These are phyloP conservation scores for Calonectria crousiana DNA, from an alignment of 2,329 filamentous ascomycete species.

Conservation along the genomic window DNA sequence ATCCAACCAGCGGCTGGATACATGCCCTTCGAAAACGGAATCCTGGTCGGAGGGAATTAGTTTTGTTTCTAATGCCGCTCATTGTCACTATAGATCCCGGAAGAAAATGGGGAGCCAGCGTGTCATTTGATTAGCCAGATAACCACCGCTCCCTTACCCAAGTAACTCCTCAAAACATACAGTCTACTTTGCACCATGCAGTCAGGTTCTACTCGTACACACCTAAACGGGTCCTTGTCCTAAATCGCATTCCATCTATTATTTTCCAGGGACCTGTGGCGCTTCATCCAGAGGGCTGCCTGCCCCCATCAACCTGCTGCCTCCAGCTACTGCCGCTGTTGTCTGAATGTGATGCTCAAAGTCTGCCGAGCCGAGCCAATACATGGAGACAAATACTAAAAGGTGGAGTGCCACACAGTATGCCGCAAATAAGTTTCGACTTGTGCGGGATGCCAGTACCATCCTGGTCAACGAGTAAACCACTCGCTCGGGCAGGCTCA, in stretches of 20 bases:
- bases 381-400: conserved; percentile 87
- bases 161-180: conserved; percentile 13
- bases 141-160: conserved; percentile 16
- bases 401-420: conserved; percentile 93
- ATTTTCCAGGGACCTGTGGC: conserved; percentile 41
- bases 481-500: conserved; percentile 90
- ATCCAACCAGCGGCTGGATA: conserved; percentile 2
- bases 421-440: conserved; percentile 91
- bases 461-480: conserved; percentile 93
- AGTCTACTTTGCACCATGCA: conserved; percentile 13
- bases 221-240: conserved; percentile 11
- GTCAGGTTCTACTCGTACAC: conserved; percentile 19
- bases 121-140: neutral
- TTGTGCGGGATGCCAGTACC: conserved; percentile 89
- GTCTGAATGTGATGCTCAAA: conserved; percentile 72
- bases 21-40: neutral
- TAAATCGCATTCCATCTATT: conserved; percentile 9
- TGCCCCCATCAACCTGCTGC: conserved; percentile 36
- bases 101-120: neutral
- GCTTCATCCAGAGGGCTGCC: conserved; percentile 44
- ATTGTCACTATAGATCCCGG: neutral
- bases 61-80: conserved; percentile 17
- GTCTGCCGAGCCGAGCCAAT: conserved; percentile 81
- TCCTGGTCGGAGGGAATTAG: conserved; percentile 3
- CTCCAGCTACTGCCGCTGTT: conserved; percentile 50